Evolutionary conservation across 345 rosid species (phyloP).

Genomic region (Ceriops decandra): DNA sequence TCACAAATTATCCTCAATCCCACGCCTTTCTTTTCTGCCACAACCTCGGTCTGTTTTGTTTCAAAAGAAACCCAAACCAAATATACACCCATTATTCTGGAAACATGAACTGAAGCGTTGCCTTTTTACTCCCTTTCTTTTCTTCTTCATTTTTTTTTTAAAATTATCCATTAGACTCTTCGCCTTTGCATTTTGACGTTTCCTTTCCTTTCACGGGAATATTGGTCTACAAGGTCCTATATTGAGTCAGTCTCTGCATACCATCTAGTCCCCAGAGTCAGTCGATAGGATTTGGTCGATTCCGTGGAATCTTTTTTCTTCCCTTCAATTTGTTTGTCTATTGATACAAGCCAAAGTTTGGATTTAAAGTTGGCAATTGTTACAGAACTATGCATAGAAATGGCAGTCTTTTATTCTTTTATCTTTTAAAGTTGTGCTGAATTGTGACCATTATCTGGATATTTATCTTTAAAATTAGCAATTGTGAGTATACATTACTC

Average conservation of each 20-base stretch:
- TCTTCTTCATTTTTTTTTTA: background rate
- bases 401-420: constrained; percentile 32
- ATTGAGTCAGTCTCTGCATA: background rate
- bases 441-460: too few species aligned
- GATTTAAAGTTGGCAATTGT: constrained; percentile 31
- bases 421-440: constrained; percentile 3
- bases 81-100: constrained; percentile 9
- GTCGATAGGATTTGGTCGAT: constrained; percentile 27
- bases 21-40: constrained; percentile 16
- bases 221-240: constrained; percentile 18
- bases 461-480: too few species aligned
- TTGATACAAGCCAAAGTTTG: constrained; percentile 35
- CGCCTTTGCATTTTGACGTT: constrained; percentile 5
- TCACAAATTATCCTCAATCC: constrained; percentile 7
- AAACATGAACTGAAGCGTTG: constrained; percentile 81
- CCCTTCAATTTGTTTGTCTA: constrained; percentile 32
- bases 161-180: background rate
- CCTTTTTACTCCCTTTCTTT: constrained; percentile 16
- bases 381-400: constrained; percentile 37
- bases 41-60: constrained; percentile 80
- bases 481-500: background rate
- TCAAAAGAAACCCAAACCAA: constrained; percentile 21
- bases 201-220: constrained; percentile 12
- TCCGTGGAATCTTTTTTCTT: background rate
- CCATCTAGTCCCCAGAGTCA: constrained; percentile 17